These are phyloP conservation scores for Candida cerambycidarum DNA, from an alignment of 805 yeast species.

Conservation along the genomic window DNA sequence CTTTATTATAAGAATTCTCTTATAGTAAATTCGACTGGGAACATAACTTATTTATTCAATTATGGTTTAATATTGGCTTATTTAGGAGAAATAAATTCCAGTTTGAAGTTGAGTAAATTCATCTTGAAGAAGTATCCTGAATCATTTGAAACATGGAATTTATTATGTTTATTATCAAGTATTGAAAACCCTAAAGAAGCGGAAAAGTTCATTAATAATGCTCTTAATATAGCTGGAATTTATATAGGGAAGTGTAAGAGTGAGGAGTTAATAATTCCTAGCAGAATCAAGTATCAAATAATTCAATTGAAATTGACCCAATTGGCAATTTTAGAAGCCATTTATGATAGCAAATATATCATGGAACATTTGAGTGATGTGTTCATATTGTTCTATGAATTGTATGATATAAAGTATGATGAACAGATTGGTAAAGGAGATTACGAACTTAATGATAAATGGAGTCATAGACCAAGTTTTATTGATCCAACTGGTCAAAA, in stretches of 20 bases:
- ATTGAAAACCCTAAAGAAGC: conserved; percentile 38
- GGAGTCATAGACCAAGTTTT: conserved; percentile 45
- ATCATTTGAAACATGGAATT: conserved; percentile 63
- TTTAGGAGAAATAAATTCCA: conserved; percentile 39
- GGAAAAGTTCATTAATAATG: conserved; percentile 55
- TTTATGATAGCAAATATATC: conserved; percentile 56
- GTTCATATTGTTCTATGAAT: conserved; percentile 53
- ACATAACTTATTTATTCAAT: conserved; percentile 29
- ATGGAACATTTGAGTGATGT: conserved; percentile 66
- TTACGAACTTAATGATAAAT: conserved; percentile 20
- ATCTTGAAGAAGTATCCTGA: conserved; percentile 53
- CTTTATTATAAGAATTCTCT: conserved; percentile 34
- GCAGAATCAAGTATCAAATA: conserved; percentile 46
- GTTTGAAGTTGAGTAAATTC: conserved; percentile 48
- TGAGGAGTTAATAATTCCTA: conserved; percentile 23
- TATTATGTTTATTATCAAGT: conserved; percentile 62
- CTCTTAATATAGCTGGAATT: conserved; percentile 43
- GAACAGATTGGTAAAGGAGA: conserved; percentile 10
- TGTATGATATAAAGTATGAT: conserved; percentile 40
- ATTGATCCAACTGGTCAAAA: conserved; percentile 27
- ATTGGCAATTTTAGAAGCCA: conserved; percentile 63
- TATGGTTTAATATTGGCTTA: conserved; percentile 52
- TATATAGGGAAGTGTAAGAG: conserved; percentile 29
- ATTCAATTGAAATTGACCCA: conserved; percentile 75
- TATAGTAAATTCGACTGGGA: conserved; percentile 37